A percentile compares a stretch with the other conserved stretches of the same genome.
Conservation (phyloP, 768 basidiomycete species). For the Amanita exitialis region DNA sequence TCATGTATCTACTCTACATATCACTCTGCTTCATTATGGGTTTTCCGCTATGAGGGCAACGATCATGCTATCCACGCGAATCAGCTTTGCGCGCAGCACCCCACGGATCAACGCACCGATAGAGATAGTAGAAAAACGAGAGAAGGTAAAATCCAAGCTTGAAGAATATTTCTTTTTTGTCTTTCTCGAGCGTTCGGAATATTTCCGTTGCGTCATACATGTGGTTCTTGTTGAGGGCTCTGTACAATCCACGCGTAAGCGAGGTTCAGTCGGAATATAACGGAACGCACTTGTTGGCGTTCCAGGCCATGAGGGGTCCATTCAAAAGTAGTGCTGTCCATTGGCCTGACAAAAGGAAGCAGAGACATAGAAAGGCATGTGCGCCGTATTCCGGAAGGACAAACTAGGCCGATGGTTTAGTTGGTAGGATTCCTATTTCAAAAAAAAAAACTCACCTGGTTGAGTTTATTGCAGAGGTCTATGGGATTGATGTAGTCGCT, state of each 20-base stretch:
- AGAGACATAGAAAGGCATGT: conserved; percentile 77
- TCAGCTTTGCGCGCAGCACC: background rate
- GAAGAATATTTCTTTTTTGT: conserved; percentile 94
- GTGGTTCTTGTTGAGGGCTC: conserved; percentile 65
- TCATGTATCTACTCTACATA: conserved; percentile 4
- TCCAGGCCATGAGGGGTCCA: conserved; percentile 78
- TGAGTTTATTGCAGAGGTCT: conserved; percentile 98
- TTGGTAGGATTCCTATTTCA: background rate
- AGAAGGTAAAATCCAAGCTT: conserved; percentile 89
- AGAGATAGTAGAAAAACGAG: conserved; percentile 88
- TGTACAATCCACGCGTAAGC: conserved; percentile 1
- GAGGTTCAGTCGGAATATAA: background rate
- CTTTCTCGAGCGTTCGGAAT: conserved; percentile 84
- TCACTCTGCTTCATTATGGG: conserved; percentile 22
- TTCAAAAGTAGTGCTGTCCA: conserved; percentile 89
- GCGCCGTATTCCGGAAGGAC: conserved; percentile 93
- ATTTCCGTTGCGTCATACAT: conserved; percentile 99
- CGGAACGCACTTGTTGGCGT: conserved; percentile 83
- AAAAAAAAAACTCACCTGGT: conserved; percentile 56
- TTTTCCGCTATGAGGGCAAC: conserved; percentile 72
- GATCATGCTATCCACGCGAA: conserved; percentile 50
- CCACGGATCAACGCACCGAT: conserved; percentile 46
- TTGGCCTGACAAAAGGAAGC: conserved; percentile 90
- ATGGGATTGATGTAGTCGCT: conserved; percentile 99
- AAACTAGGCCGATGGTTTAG: conserved; percentile 5